Percentiles rank a stretch among this genome's conserved stretches.
Conservation (phyloP, 768 basidiomycete species). For the Inosperma sp. region DNA sequence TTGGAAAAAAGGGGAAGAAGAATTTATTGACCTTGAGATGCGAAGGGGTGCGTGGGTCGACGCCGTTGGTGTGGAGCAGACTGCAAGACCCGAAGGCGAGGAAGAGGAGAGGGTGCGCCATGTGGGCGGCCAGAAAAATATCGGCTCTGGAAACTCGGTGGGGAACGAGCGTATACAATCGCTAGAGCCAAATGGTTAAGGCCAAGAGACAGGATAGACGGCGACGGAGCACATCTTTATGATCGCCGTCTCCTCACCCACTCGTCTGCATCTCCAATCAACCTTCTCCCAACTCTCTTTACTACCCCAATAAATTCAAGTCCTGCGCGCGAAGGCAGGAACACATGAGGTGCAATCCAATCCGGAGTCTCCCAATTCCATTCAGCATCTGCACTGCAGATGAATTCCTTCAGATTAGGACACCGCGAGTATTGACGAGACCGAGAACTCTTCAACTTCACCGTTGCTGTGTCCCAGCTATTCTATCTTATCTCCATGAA, state of each 20-base stretch:
- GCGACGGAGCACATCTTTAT: too few species aligned
- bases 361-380: constrained; percentile 79
- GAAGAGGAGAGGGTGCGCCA: constrained; percentile 1
- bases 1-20: constrained; percentile 3
- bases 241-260: constrained; percentile 18
- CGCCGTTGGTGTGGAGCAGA: background rate
- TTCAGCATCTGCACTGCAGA: constrained; percentile 72
- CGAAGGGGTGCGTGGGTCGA: background rate
- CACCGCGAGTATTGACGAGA: constrained; percentile 61
- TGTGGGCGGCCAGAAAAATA: constrained; percentile 64
- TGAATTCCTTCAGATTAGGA: constrained; percentile 63
- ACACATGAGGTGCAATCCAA: constrained; percentile 75
- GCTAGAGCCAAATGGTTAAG: too few species aligned
- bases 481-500: constrained; percentile 55
- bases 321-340: constrained; percentile 59
- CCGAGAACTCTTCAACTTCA: constrained; percentile 62
- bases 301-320: constrained; percentile 69
- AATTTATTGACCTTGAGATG: background rate
- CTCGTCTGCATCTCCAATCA: constrained; percentile 42
- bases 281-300: constrained; percentile 61
- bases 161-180: constrained; percentile 91
- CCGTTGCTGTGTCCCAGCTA: constrained; percentile 70
- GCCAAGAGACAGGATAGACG: too few species aligned
- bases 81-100: constrained; percentile 3
- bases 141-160: constrained; percentile 83